Conservation (phyloP, 1,284 basidiomycete genomes). For the Sporisorium exsertum region DNA sequence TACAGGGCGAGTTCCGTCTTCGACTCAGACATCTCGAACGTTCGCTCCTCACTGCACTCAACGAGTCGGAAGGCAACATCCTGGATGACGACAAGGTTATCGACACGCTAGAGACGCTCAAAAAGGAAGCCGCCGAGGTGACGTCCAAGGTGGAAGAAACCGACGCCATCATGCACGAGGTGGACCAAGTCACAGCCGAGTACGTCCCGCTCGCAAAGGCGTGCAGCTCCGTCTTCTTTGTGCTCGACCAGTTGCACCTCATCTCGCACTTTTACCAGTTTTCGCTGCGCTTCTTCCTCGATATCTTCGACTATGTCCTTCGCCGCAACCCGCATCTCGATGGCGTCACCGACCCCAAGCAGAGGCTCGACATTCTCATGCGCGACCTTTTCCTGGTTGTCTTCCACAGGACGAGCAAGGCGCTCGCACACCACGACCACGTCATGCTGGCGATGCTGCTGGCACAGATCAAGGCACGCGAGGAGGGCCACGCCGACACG, state of each 20-base stretch:
- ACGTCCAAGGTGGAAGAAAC: conserved; percentile 97
- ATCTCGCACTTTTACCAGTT: conserved; percentile 99
- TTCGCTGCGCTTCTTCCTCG: conserved; percentile 95
- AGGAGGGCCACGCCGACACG: conserved; percentile 70
- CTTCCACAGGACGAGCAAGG: conserved; percentile 89
- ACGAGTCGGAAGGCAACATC: conserved; percentile 96
- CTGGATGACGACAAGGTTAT: conserved; percentile 99
- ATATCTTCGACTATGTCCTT: conserved; percentile 95
- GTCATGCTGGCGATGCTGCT: conserved; percentile 90
- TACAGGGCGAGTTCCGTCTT: conserved; percentile 96
- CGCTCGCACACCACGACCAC: conserved; percentile 90
- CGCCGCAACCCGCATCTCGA: conserved; percentile 90
- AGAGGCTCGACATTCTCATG: conserved; percentile 84
- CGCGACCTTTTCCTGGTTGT: conserved; percentile 91
- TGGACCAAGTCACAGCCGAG: conserved; percentile 93
- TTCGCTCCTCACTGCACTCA: conserved; percentile 91
- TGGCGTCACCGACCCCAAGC: conserved; percentile 79
- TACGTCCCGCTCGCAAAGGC: conserved; percentile 95
- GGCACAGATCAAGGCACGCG: conserved; percentile 86
- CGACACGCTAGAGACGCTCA: conserved; percentile 93
- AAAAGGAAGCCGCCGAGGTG: conserved; percentile 96
- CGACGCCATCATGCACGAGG: conserved; percentile 92
- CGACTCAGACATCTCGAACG: conserved; percentile 93
- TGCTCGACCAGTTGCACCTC: conserved; percentile 90
- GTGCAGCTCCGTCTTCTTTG: conserved; percentile 96